phyloP scores from a whole-genome alignment of 306 rosid genomes.

The Prunus persica region Prunus_persica_NCBIv2 NC_034013.1:12303001-12303500 shows the following conservation, averaged over 20 bases:
- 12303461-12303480: neutral
- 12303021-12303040: slow-evolving; percentile 61
- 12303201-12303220: slow-evolving; percentile 45
- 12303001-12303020: slow-evolving; percentile 74
- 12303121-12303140: slow-evolving; percentile 36
- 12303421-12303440: slow-evolving; percentile 52
- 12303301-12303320: slow-evolving; percentile 83
- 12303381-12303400: slow-evolving; percentile 55
- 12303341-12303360: slow-evolving; percentile 56
- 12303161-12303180: slow-evolving; percentile 72
- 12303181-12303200: slow-evolving; percentile 67
- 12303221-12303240: slow-evolving; percentile 64
- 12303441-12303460: slow-evolving; percentile 33
- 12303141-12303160: slow-evolving; percentile 59
- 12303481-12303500: slow-evolving; percentile 24
- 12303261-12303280: slow-evolving; percentile 76
- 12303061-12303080: slow-evolving; percentile 45
- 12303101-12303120: slow-evolving; percentile 35
- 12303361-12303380: slow-evolving; percentile 65
- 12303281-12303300: slow-evolving; percentile 78
- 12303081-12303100: slow-evolving; percentile 41
- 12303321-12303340: slow-evolving; percentile 81
- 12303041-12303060: slow-evolving; percentile 62
- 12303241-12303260: slow-evolving; percentile 63
- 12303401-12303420: slow-evolving; percentile 69